Evolutionary conservation across 441 rosid species (phyloP), one percentile per base, ranked within the genome.

Genomic region (Erodium trifolium): DNA sequence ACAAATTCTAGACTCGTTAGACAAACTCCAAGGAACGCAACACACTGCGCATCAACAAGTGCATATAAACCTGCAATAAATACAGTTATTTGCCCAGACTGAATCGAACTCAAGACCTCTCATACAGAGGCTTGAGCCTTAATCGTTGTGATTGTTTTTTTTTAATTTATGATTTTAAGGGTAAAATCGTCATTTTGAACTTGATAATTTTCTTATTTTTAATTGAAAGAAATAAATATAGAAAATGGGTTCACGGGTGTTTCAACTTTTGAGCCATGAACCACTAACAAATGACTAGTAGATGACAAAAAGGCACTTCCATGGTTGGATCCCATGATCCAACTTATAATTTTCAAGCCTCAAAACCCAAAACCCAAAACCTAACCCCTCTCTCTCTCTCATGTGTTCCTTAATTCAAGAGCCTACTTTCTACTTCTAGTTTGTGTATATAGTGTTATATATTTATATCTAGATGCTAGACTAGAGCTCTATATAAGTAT

Each of bases 191-290:
- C 2, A 31, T 31, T 31, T 2, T 31, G 3, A 31, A 31, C 1
- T 31, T 31, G 4, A 7, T 41, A 1, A 1, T 41, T 8, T 10
- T 41, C 0, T 41, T 41, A 3, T 9, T 41, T 41, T 9, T 10
- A 35, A 35, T 7, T 7, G 11, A 5, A 7, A 5, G 10, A 4
- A 47, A 47, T n/a, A 45, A 1, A 10, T 11, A 47, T 13, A 47
- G 53, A 55, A 53, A 55, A 55, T 55, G 62, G 62, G 62, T 55
- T 55, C 62, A 55, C 62, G 62, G 62, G 62, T 55, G 62, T 55
- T 55, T 55, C 62, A 16, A 55, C 62, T 55, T 55, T 55, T 55
- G 19, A 55, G 62, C 62, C 27, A 17, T 8, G 9, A 55, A 1
- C 10, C 19, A 14, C 19, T 55, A 5, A 16, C 8, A 55, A 55